Conservation (phyloP, 306 rosid genomes). For the Citrullus colocynthis region DNA sequence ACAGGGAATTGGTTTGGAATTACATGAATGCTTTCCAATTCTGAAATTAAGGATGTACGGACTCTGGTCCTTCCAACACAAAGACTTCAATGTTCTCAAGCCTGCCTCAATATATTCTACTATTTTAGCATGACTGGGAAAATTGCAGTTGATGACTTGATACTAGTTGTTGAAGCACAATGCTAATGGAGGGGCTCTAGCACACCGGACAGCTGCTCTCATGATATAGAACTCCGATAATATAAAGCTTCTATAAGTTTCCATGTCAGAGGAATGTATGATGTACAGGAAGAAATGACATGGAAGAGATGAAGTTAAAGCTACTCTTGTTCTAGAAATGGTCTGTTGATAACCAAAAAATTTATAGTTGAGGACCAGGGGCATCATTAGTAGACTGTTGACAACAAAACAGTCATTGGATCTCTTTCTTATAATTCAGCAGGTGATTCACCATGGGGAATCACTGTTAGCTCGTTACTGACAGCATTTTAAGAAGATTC, state of each 20-base stretch:
- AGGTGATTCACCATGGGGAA: neutral
- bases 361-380: neutral
- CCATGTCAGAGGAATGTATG: neutral
- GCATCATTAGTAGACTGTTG: neutral
- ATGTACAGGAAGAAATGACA: neutral
- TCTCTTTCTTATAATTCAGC: neutral
- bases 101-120: neutral
- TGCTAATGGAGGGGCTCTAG: neutral
- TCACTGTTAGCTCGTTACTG: neutral
- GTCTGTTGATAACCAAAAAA: too few relatives aligned
- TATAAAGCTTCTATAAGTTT: neutral
- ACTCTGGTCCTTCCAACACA: neutral
- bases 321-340: neutral
- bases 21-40: neutral
- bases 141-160: neutral
- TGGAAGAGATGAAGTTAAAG: neutral
- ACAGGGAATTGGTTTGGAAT: neutral
- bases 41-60: neutral
- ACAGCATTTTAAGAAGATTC: neutral
- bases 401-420: neutral
- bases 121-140: neutral
- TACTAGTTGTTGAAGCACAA: neutral
- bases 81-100: neutral
- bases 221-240: neutral
- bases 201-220: neutral